These are phyloP conservation scores for Emergomyces orientalis DNA, from an alignment of 2,329 filamentous ascomycete species.

Conservation along the genomic window DNA sequence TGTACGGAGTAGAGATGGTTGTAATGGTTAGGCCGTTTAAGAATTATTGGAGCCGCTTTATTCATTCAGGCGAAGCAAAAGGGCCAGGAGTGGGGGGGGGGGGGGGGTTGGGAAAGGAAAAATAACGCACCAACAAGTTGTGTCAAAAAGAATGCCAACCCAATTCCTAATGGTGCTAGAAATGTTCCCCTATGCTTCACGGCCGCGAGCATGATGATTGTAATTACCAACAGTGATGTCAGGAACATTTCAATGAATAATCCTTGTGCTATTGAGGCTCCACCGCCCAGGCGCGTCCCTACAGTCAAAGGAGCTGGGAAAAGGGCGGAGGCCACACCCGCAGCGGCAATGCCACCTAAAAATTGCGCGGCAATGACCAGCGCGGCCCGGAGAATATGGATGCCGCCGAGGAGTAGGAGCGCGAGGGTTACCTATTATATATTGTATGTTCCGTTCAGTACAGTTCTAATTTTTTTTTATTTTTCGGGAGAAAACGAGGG, in stretches of 20 bases:
- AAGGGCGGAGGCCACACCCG: constrained; percentile 48
- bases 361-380: constrained; percentile 50
- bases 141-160: constrained; percentile 57
- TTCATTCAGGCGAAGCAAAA: too few relatives aligned
- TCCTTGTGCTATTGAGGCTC: constrained; percentile 47
- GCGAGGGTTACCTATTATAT: constrained; percentile 45
- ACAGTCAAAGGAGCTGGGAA: constrained; percentile 51
- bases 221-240: constrained; percentile 54
- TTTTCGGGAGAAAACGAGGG: neutral
- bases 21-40: neutral
- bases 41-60: neutral
- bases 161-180: constrained; percentile 63
- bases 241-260: constrained; percentile 60
- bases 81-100: neutral
- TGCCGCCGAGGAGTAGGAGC: constrained; percentile 49
- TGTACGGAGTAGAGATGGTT: neutral
- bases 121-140: constrained; percentile 38
- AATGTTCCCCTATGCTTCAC: constrained; percentile 67
- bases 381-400: constrained; percentile 45
- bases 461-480: neutral
- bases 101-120: neutral
- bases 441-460: neutral
- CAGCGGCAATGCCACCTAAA: constrained; percentile 49
- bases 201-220: constrained; percentile 60
- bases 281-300: constrained; percentile 46